phyloP scores from a whole-genome alignment of 2,329 filamentous ascomycete genomes.

The Botryotinia narcissicola region DNA sequence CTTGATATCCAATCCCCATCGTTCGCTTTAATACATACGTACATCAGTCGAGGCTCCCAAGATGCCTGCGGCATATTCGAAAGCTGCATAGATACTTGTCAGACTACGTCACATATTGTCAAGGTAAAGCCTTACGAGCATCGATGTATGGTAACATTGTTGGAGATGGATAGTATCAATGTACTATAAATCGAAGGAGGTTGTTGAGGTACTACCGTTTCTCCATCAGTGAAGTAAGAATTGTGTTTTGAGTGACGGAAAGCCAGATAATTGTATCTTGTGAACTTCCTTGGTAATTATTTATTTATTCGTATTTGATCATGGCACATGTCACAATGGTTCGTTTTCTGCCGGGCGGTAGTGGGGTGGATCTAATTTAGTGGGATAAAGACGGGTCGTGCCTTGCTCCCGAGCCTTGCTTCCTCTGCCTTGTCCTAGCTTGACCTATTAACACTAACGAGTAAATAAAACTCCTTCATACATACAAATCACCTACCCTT shows the following conservation, averaged over 20 bases:
- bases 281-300: slow-evolving; percentile 7
- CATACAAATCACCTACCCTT: not conserved
- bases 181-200: not conserved
- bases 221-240: slow-evolving; percentile 29
- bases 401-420: slow-evolving; percentile 13
- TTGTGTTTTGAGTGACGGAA: not conserved
- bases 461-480: not conserved
- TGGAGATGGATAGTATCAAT: not conserved
- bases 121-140: slow-evolving; percentile 44
- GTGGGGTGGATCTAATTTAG: not conserved
- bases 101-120: slow-evolving; percentile 25
- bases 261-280: not conserved
- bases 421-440: slow-evolving; percentile 4
- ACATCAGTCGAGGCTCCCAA: slow-evolving; percentile 65
- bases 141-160: slow-evolving; percentile 65
- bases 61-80: slow-evolving; percentile 54
- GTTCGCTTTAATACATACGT: slow-evolving; percentile 43
- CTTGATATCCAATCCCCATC: not conserved
- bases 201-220: slow-evolving; percentile 21
- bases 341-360: slow-evolving; percentile 14
- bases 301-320: not conserved
- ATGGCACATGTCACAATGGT: not conserved
- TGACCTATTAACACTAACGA: not conserved
- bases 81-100: slow-evolving; percentile 48
- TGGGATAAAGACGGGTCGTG: not conserved